Percentiles rank a stretch among this genome's conserved stretches.
Conservation (phyloP, 192 early-diverging fungal genomes). For the Coemansia sp. region DNA sequence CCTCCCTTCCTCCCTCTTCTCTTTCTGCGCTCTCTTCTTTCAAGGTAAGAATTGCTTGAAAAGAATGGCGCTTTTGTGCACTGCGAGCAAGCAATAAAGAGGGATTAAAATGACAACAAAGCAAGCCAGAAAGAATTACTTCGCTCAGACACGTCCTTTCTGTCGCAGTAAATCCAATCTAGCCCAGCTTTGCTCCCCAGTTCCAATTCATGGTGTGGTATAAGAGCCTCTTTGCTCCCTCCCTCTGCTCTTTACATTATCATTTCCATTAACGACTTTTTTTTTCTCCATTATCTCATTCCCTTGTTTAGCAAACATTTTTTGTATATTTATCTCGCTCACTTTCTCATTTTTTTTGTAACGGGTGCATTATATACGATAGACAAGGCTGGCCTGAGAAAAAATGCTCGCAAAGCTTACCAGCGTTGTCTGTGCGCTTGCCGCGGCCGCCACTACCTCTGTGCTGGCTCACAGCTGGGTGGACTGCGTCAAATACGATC, state of each 20-base stretch:
- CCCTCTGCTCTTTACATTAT: too few species aligned
- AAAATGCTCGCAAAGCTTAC: neutral
- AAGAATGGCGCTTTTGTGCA: neutral
- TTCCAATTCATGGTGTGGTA: too few species aligned
- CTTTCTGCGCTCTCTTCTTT: neutral
- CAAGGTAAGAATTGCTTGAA: neutral
- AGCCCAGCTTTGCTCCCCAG: neutral
- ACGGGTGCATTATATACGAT: neutral
- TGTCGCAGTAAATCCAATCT: neutral
- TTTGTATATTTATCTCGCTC: too few species aligned
- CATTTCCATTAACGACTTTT: too few species aligned
- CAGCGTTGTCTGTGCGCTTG: neutral
- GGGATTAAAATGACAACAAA: neutral
- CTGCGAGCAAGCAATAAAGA: neutral
- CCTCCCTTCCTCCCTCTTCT: neutral
- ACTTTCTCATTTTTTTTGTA: neutral
- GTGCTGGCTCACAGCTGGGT: conserved; percentile 61
- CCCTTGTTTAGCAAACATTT: too few species aligned
- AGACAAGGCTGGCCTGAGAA: neutral
- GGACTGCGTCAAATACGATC: conserved; percentile 57
- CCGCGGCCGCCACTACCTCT: conserved; percentile 8
- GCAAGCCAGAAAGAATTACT: neutral
- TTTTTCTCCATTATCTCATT: too few species aligned
- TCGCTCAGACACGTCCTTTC: neutral
- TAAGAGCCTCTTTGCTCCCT: too few species aligned